These are phyloP conservation scores for Fusarium citri DNA, from an alignment of 2,329 filamentous ascomycete genomes.

Conservation along the genomic window DNA sequence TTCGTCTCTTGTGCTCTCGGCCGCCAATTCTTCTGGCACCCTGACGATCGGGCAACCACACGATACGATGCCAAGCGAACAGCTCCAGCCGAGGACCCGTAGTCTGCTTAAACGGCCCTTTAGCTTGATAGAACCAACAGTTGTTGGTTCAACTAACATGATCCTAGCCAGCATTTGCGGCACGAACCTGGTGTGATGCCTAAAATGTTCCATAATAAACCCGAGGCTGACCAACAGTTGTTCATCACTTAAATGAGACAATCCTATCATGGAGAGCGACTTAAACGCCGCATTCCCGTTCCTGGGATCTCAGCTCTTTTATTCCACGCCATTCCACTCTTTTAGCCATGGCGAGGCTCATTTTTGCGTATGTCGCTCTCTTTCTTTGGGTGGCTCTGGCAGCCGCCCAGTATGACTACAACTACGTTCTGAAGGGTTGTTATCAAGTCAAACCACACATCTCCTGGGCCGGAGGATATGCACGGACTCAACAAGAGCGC, in stretches of 20 bases:
- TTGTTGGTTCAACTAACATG: slow-evolving; percentile 3
- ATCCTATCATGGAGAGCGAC: not conserved
- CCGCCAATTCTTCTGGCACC: too few relatives aligned
- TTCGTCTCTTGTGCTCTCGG: too few relatives aligned
- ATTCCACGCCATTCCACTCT: slow-evolving; percentile 1
- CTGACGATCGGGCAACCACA: too few relatives aligned
- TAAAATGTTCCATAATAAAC: slow-evolving; percentile 17
- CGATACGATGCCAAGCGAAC: not conserved
- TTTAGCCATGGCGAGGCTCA: slow-evolving; percentile 14
- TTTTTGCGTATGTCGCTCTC: not conserved
- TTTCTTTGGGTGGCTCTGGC: slow-evolving; percentile 15
- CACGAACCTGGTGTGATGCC: slow-evolving; percentile 20
- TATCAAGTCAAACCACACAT: not conserved
- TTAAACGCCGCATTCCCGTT: slow-evolving; percentile 23
- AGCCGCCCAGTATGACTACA: slow-evolving; percentile 6
- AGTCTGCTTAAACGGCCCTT: not conserved
- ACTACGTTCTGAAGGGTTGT: slow-evolving; percentile 1
- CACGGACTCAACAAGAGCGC: not conserved
- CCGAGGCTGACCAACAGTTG: slow-evolving; percentile 1
- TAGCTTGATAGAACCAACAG: not conserved
- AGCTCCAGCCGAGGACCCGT: slow-evolving; percentile 14
- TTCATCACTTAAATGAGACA: slow-evolving; percentile 1
- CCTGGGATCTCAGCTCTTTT: not conserved
- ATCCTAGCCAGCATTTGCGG: slow-evolving; percentile 12
- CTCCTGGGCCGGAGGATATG: not conserved